Evolutionary conservation across 495 filamentous ascomycete genomes (phyloP), one percentile per base, ranked within the genome.

Genomic region (Aspergillus affinis): DNA sequence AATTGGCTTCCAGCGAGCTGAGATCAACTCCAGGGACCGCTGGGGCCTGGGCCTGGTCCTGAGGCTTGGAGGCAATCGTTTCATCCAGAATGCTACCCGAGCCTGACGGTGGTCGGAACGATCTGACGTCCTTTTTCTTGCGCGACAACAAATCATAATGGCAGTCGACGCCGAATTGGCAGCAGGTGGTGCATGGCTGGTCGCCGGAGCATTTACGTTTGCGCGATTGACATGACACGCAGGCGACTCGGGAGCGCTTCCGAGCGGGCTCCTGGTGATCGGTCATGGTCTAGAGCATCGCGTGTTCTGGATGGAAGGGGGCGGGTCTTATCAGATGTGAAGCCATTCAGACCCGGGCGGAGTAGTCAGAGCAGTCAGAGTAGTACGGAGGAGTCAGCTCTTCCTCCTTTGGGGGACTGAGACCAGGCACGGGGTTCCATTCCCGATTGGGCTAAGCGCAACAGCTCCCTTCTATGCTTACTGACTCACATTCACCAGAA

Each of bases 121-220:
- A 55, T 20, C 61, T 48, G 45, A 60, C 50, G 23, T 69, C 67
- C 26, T 62, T 66, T 57, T 73, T 76, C 68, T 72, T 75, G 64
- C 69, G 75, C 62, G 72, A 67, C 6, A 62, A 56, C 19, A 69
- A 51, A 54, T 66, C 67, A 65, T 80, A 83, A 23, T 78, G 72
- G 57, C 82, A 85, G 51, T 77, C 67, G 29, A 75, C 75, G 27
- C 79, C 79, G 48, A 75, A 75, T 49, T 81, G 76, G 17, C 69
- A 62, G 61, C 81, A 85, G 18, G 76, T 82, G n/a, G 64, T 66
- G 59, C 82, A 85, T 9, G 82, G 82, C 41, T 72, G 70, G 6
- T 75, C 71, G 48, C 78, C 80, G 52, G 81, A 76, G 67, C 81
- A 83, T 78, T 82, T 83, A 8, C 81, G 75, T 59, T 85, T 85